Evolutionary conservation across 208 protist genomes (phyloP).

Genomic region (Trypanosoma cruzi): DNA sequence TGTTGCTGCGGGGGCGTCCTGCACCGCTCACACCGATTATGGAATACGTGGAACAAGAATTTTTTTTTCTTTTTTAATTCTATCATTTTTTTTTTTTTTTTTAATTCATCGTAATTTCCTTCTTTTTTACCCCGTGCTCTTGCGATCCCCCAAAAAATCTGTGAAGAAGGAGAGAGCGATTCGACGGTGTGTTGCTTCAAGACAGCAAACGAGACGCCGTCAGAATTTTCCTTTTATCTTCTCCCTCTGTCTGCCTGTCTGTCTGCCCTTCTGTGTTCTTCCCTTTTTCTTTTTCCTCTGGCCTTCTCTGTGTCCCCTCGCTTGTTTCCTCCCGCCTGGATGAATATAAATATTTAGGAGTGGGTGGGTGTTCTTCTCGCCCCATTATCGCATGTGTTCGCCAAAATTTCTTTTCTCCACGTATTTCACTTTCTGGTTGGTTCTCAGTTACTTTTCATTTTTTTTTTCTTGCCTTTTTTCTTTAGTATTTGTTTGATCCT

Average conservation of each 20-base stretch:
- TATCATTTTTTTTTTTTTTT: not conserved
- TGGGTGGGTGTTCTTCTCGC: not conserved
- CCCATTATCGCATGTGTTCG: not conserved
- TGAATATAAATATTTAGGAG: not conserved
- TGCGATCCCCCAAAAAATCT: slow-evolving; percentile 1
- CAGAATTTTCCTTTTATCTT: not conserved
- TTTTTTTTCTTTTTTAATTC: slow-evolving; percentile 16
- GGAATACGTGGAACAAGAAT: not conserved
- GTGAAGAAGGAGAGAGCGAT: not conserved
- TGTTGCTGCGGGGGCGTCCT: not conserved
- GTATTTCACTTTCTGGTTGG: not conserved
- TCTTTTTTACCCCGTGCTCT: not conserved
- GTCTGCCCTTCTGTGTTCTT: not conserved
- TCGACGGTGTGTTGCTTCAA: not conserved
- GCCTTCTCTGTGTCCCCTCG: slow-evolving; percentile 1
- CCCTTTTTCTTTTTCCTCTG: not conserved
- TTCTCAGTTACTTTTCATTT: slow-evolving; percentile 1
- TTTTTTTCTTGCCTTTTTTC: slow-evolving; percentile 1
- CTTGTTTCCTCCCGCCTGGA: not conserved
- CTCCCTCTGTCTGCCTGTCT: too few species aligned
- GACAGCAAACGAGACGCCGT: not conserved
- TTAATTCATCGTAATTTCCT: too few species aligned
- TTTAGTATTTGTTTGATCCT: slow-evolving; percentile 2
- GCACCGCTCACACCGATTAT: not conserved
- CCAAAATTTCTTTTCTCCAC: not conserved